A percentile compares a stretch with the other conserved stretches of the same genome.
These are phyloP conservation scores for Penicillium glabrum DNA, from an alignment of 2,329 filamentous ascomycete species.

Conservation along the genomic window DNA sequence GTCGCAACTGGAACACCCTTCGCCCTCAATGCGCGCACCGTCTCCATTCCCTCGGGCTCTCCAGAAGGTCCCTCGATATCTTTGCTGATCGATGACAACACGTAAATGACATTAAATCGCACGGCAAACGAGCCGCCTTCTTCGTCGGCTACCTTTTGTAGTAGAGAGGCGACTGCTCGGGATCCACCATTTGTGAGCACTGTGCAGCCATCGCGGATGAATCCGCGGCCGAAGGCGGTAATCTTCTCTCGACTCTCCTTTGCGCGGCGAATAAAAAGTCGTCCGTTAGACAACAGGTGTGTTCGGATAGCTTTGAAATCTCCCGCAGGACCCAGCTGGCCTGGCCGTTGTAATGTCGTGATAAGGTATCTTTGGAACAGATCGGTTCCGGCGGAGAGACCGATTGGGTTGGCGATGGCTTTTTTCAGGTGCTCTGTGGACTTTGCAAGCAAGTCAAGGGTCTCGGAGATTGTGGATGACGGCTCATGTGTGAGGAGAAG, in stretches of 20 bases:
- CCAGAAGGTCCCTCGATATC: conserved; percentile 27
- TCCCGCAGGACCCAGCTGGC: conserved; percentile 52
- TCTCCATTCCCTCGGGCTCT: conserved; percentile 64
- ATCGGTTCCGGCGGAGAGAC: conserved; percentile 89
- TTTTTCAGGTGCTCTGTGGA: conserved; percentile 76
- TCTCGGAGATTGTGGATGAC: conserved; percentile 88
- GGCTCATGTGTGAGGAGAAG: conserved; percentile 76
- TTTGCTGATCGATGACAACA: conserved; percentile 47
- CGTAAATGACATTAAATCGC: conserved; percentile 81
- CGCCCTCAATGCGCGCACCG: conserved; percentile 69
- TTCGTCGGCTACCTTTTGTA: conserved; percentile 71
- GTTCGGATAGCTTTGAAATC: conserved; percentile 81
- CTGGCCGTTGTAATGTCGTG: conserved; percentile 62
- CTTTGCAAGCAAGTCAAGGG: conserved; percentile 76
- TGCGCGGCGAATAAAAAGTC: conserved; percentile 81
- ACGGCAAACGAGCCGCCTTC: conserved; percentile 57
- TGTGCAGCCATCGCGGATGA: conserved; percentile 74
- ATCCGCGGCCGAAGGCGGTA: conserved; percentile 72
- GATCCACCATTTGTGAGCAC: conserved; percentile 92
- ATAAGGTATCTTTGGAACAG: conserved; percentile 94
- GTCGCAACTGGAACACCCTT: conserved; percentile 80
- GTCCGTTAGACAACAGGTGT: conserved; percentile 81
- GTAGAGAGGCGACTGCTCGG: conserved; percentile 74
- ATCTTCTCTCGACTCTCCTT: conserved; percentile 83
- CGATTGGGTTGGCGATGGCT: conserved; percentile 82